Conservation (phyloP, 1,284 basidiomycete species). For the Takashimella koratensis region DNA sequence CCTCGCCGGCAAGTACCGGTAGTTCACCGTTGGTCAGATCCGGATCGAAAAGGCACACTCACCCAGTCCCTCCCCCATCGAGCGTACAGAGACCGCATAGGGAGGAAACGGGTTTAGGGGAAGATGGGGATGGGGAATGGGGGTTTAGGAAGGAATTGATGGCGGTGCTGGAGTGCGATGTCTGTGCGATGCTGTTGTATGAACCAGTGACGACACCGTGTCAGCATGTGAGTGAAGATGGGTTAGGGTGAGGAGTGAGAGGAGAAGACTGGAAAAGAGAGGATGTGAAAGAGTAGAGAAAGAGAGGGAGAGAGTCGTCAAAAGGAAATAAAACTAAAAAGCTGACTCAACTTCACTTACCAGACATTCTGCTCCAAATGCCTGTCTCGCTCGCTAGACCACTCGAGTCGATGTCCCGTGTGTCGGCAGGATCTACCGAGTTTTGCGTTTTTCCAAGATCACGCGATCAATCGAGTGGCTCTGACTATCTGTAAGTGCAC, state of each 20-base stretch:
- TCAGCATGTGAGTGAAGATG: constrained; percentile 67
- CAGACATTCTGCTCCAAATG: constrained; percentile 89
- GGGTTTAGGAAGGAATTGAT: constrained; percentile 67
- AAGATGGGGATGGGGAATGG: constrained; percentile 11
- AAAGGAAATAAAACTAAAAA: not conserved
- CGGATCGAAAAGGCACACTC: no score
- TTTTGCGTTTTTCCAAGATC: constrained; percentile 76
- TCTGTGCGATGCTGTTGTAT: constrained; percentile 79
- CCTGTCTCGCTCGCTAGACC: constrained; percentile 82
- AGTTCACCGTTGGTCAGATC: no score
- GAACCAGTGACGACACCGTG: constrained; percentile 89
- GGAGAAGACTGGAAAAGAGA: no score
- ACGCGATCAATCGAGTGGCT: constrained; percentile 60
- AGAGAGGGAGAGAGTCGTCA: no score
- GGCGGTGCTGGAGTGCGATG: constrained; percentile 77
- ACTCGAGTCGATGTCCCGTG: constrained; percentile 74
- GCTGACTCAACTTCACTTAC: no score
- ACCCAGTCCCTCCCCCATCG: no score
- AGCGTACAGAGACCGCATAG: no score
- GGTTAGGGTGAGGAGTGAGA: not conserved
- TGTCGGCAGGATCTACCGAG: constrained; percentile 74
- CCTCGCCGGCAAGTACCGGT: no score
- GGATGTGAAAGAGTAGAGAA: no score
- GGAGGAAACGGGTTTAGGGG: no score
- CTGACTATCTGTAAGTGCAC: constrained; percentile 62